Evolutionary conservation across 1,284 basidiomycete genomes (phyloP).

Genomic region (Sutorius eximius): DNA sequence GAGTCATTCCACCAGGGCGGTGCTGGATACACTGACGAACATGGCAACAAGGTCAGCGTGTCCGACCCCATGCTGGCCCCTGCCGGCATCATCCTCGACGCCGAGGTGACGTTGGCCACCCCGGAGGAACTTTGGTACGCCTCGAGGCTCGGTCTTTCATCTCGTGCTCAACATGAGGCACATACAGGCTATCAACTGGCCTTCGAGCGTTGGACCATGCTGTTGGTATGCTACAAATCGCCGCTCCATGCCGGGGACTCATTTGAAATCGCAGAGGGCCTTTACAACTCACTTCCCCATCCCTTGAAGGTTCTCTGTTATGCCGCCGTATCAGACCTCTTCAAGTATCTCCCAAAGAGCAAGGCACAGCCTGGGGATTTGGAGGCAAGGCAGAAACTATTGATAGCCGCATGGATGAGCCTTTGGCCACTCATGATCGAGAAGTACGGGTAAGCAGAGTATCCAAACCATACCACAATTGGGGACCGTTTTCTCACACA

Average conservation of each 20-base stretch:
- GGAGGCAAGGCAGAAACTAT: constrained; percentile 63
- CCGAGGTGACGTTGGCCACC: constrained; percentile 70
- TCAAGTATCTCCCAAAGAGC: constrained; percentile 67
- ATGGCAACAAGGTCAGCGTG: constrained; percentile 65
- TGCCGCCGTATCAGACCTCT: constrained; percentile 68
- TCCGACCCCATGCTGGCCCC: constrained; percentile 56
- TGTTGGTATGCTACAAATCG: constrained; percentile 49
- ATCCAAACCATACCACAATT: neutral
- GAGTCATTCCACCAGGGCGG: constrained; percentile 43
- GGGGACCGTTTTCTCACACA: neutral
- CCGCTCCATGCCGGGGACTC: neutral
- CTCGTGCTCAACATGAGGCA: constrained; percentile 19
- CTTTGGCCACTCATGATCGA: constrained; percentile 66
- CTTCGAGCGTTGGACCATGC: constrained; percentile 79
- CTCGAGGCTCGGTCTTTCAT: constrained; percentile 11
- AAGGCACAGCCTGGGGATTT: constrained; percentile 61
- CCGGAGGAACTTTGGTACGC: constrained; percentile 73
- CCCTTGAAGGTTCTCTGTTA: constrained; percentile 68
- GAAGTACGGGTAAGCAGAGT: constrained; percentile 46
- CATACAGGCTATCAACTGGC: constrained; percentile 69
- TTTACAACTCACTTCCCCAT: constrained; percentile 63
- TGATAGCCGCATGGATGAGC: constrained; percentile 79
- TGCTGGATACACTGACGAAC: constrained; percentile 74
- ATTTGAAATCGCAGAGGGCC: constrained; percentile 47
- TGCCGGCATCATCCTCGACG: constrained; percentile 75